Percentiles rank a stretch among this genome's conserved stretches.
Conservation (phyloP, 768 basidiomycete genomes). For the Sporobolomyces pararoseus region DNA sequence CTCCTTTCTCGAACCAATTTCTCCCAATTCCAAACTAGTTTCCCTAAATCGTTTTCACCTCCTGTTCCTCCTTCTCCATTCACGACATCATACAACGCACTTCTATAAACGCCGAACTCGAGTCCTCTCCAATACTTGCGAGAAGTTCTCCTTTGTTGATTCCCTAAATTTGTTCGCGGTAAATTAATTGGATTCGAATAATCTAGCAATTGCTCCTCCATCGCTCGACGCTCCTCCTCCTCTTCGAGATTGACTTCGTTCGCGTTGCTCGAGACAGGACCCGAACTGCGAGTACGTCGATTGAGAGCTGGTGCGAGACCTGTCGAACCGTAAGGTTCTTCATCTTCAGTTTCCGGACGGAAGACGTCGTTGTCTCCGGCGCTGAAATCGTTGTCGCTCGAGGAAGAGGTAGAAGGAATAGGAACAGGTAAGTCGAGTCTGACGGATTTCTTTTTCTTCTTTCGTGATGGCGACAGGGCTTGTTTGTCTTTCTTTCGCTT, state of each 20-base stretch:
- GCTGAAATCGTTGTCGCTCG: not conserved
- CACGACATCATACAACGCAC: conserved; percentile 17
- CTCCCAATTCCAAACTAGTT: conserved; percentile 20
- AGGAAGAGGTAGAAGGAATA: not conserved
- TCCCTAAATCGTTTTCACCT: not conserved
- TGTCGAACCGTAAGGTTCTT: not conserved
- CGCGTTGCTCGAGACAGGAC: not conserved
- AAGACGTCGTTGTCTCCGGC: not conserved
- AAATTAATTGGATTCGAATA: conserved; percentile 13
- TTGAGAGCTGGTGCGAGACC: not conserved
- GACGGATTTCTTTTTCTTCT: not conserved
- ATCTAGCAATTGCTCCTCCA: too few relatives aligned
- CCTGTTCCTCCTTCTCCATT: too few relatives aligned
- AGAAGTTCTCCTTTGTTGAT: not conserved
- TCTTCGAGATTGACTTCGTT: not conserved
- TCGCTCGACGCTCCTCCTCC: not conserved
- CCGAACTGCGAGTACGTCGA: not conserved
- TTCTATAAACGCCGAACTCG: conserved; percentile 21
- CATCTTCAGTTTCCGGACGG: not conserved
- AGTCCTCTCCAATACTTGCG: conserved; percentile 16
- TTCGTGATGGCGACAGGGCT: not conserved
- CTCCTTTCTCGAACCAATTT: not conserved
- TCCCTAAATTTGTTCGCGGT: not conserved
- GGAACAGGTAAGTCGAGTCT: not conserved
- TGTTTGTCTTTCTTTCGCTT: not conserved